Conservation (phyloP, 164 flowering plant genomes). For the Vitis riparia region DNA sequence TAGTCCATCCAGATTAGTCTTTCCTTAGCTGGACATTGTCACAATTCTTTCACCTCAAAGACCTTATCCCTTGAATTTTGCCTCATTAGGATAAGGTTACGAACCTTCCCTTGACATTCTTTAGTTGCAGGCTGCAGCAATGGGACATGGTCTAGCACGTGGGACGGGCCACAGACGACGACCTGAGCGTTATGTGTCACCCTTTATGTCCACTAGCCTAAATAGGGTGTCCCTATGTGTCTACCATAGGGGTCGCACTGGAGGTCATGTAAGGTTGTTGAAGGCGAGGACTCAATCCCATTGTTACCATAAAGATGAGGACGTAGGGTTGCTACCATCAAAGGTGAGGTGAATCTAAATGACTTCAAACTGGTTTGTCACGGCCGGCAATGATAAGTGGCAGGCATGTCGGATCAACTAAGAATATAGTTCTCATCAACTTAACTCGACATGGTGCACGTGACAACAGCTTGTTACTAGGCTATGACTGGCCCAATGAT, state of each 20-base stretch:
- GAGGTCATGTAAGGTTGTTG: not conserved
- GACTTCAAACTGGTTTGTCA: not conserved
- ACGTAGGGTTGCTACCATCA: not conserved
- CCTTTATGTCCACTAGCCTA: too few relatives aligned
- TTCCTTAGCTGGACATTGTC: not conserved
- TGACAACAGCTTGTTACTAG: not conserved
- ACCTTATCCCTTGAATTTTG: not conserved
- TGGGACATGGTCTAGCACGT: not conserved
- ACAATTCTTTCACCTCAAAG: not conserved
- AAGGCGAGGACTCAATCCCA: not conserved
- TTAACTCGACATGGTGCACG: constrained; percentile 11
- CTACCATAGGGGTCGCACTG: not conserved
- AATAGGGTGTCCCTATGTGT: not conserved
- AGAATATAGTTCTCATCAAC: not conserved
- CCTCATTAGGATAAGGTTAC: constrained; percentile 1
- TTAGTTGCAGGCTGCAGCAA: not conserved
- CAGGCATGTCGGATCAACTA: constrained; percentile 12
- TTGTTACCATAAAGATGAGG: not conserved
- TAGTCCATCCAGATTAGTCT: not conserved
- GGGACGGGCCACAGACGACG: not conserved
- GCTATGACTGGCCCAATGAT: not conserved
- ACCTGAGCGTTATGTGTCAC: not conserved
- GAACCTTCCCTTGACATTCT: not conserved
- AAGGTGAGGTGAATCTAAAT: not conserved
- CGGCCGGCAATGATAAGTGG: constrained; percentile 7